Conservation (phyloP, 495 filamentous ascomycete species). For the Neurospora cerealis region DNA sequence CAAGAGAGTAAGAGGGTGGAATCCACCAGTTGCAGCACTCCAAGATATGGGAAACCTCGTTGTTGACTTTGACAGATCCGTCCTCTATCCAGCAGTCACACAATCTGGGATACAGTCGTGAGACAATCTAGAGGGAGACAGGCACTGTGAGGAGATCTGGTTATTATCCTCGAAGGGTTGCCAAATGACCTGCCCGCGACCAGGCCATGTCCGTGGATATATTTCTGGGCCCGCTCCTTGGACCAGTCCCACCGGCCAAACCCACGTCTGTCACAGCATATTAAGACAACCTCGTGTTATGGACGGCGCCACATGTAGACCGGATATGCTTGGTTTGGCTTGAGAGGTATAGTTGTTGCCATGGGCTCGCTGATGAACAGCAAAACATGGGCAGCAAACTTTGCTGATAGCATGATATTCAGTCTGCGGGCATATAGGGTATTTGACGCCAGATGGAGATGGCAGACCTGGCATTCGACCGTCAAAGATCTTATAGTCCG, state of each 20-base stretch:
- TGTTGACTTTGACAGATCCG: neutral
- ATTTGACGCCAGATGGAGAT: too few species aligned
- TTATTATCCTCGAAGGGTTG: neutral
- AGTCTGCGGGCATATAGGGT: too few species aligned
- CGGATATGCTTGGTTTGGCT: too few species aligned
- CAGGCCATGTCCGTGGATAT: neutral
- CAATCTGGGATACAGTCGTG: neutral
- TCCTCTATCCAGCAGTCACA: neutral
- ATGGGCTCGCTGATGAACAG: too few species aligned
- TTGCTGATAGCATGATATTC: too few species aligned
- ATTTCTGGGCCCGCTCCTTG: neutral
- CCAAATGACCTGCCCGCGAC: neutral
- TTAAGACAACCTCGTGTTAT: too few species aligned
- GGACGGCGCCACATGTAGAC: too few species aligned
- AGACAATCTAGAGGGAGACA: neutral
- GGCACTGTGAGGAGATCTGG: neutral
- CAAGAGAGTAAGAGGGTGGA: neutral
- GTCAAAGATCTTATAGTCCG: neutral
- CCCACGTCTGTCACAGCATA: too few species aligned
- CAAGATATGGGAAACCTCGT: neutral
- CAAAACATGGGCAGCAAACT: too few species aligned
- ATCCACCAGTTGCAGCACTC: neutral
- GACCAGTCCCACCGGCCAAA: too few species aligned
- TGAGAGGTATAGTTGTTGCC: too few species aligned
- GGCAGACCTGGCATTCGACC: neutral